A percentile compares a stretch with the other conserved stretches of the same genome.
phyloP scores from a whole-genome alignment of 208 protist species.

The Leishmania major region DNA sequence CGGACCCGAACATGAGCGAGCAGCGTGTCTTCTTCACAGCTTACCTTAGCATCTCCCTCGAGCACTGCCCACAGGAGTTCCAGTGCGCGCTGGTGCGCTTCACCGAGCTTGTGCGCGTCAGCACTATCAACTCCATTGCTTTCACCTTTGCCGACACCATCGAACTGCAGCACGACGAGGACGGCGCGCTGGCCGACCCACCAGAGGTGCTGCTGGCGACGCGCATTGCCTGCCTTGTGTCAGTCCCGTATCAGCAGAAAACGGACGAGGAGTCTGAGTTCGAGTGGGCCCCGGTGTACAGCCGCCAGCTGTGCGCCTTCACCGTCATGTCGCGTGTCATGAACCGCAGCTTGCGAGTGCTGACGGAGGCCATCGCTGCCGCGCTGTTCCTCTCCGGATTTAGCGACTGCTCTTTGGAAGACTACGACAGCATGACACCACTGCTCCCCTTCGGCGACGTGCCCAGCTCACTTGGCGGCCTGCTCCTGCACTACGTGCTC shows the following conservation, averaged over 20 bases:
- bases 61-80: conserved; percentile 58
- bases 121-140: conserved; percentile 51
- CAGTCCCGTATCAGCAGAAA: conserved; percentile 61
- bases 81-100: conserved; percentile 71
- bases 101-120: conserved; percentile 74
- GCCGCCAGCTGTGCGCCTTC: conserved; percentile 84
- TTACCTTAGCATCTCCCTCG: conserved; percentile 63
- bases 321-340: conserved; percentile 78
- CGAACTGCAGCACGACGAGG: conserved; percentile 2
- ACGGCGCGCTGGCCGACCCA: conserved; percentile 26
- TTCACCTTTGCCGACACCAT: conserved; percentile 48
- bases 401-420: conserved; percentile 61
- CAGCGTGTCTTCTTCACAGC: conserved; percentile 37
- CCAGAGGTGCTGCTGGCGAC: conserved; percentile 67
- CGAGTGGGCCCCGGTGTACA: conserved; percentile 87
- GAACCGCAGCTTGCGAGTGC: conserved; percentile 77
- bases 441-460: conserved; percentile 75
- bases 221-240: conserved; percentile 77
- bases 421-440: conserved; percentile 54
- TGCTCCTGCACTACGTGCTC: conserved; percentile 89
- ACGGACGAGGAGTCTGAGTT: conserved; percentile 38
- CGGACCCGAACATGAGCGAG: conserved; percentile 15
- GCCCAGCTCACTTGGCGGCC: conserved; percentile 71
- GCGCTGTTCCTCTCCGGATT: conserved; percentile 65
- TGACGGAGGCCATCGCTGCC: conserved; percentile 81